Base-by-base conservation (phyloP, 163 green algal genomes). In the Scenedesmus sp. region DNA sequence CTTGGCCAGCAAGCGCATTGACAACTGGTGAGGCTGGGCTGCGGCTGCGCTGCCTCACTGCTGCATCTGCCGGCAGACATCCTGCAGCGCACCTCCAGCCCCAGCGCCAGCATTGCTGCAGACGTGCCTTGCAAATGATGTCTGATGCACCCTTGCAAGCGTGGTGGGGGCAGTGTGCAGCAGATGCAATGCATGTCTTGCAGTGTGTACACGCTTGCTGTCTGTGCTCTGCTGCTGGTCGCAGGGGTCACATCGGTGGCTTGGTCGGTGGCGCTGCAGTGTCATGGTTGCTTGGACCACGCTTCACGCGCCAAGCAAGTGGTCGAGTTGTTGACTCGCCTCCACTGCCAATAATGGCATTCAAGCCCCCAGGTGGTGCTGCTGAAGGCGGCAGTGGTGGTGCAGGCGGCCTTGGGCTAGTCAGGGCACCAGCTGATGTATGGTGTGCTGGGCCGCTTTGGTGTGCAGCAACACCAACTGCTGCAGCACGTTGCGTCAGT, bases 231-330 rank as follows among this genome's bases (percentile, higher is more conserved):
- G 13, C 0, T 73, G 43, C 43, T 51, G 7, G 9, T 26, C 65
- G 87, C 93, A 97, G 95, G 95, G 96, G 93, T 12, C 97, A 98
- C 88, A n/a, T 97, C 16, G 96, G 97, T 22, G 97, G 97, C 4
- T 65, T 97, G 89, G 9, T 96, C 43, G 96, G 95, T 42, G 97
- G 97, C 1, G 97, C 94, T 0, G 79, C 94, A 22, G 92, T 90
- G 35, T 93, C 93, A 2, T 96, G 89, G 56, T 83, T 97, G 46
- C 91, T 98, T 42, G 97, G 97, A 0, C 97, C 97, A 10, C 65
- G 40, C 12, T 61, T 96, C 42, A 53, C 93, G 70, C 56, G 53
- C n/a, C 53, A 56, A 83, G 35, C 44, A 24, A 16, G 72, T 81
- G 84, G 85, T 40, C 51, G 56, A 3, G 83, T 92, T 49, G 65